Percentiles rank a stretch among this genome's conserved stretches.
Evolutionary conservation across 179 eudicot species (phyloP).

Genomic region (Beta corolliflora): DNA sequence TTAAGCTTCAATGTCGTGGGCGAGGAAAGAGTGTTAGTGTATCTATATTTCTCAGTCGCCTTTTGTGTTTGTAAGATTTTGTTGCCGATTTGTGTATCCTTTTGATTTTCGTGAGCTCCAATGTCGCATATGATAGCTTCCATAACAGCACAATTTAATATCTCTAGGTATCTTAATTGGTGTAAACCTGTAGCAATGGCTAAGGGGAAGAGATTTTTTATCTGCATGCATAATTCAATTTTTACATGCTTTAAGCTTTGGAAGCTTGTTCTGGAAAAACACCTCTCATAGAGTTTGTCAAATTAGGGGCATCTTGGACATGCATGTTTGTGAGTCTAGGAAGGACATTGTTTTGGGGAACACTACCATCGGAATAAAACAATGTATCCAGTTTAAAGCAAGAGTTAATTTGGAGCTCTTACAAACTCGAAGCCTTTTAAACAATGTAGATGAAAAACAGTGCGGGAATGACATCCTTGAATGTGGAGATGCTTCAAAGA

Average conservation of each 20-base stretch:
- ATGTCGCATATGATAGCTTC: not conserved
- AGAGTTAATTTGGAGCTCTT: not conserved
- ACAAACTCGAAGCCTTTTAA: not conserved
- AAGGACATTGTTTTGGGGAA: not conserved
- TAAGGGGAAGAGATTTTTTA: slow-evolving; percentile 25
- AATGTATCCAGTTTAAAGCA: slow-evolving; percentile 3
- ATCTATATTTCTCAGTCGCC: not conserved
- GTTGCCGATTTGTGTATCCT: not conserved
- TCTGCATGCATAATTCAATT: slow-evolving; percentile 17
- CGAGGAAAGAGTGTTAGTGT: slow-evolving; percentile 19
- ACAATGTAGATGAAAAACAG: slow-evolving; percentile 21
- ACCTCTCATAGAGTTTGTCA: slow-evolving; percentile 25
- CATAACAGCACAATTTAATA: slow-evolving; percentile 27
- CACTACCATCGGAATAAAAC: not conserved
- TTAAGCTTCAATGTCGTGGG: slow-evolving; percentile 22
- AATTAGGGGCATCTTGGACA: slow-evolving; percentile 23
- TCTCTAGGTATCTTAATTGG: slow-evolving; percentile 31
- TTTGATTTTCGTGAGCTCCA: too few relatives aligned
- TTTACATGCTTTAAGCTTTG: slow-evolving; percentile 27
- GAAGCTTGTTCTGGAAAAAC: slow-evolving; percentile 22
- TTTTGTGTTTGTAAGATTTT: not conserved
- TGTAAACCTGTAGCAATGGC: slow-evolving; percentile 20
- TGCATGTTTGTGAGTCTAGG: slow-evolving; percentile 9
- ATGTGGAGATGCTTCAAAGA: slow-evolving; percentile 23
- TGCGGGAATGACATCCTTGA: slow-evolving; percentile 21